Base-by-base conservation (phyloP, 148 eudicot genomes). In the Rhododendron kiyosumense region DNA sequence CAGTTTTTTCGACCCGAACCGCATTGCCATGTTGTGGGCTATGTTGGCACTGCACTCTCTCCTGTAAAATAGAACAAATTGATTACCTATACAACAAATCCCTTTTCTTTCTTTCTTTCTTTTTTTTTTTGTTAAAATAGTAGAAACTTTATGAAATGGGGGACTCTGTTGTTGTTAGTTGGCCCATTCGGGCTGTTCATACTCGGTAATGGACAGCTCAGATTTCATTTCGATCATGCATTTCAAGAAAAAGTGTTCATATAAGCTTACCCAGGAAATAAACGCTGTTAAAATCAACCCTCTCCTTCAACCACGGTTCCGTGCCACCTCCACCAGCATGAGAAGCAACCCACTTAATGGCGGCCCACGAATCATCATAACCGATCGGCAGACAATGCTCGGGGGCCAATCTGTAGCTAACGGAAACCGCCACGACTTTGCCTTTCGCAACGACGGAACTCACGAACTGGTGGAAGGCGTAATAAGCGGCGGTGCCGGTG, bases 321-420 rank as follows among this genome's bases (percentile, higher is more conserved):
- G 91, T 22, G 7, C 93, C 95, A 6, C 36, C 6, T 3, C 87
- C 89, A 3, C 38, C 5, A 24, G 75, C 54, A n/a, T 91, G 94
- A n/a, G 92, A 85, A 24, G 86, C 89, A 0, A 84, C 85, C 96
- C 94, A 94, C 51, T 91, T 75, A 17, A 92, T 28, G 0, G 88
- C 93, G 1, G 73, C 83, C 93, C 94, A 94, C 0, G 91, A 89
- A 81, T 94, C 96, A 0, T 93, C 91, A 67, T 81, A 93, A 1
- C 89, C 87, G 0, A 59, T 48, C 0, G 96, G 95, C 1, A 94
- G 81, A 3, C 86, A 92, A 79, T 91, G 63, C 38, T 94, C 96
- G 0, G 96, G 96, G 73, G 93, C 94, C 34, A 87, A 51, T 36
- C 96, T 86, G 52, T 92, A 94, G 2, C 92, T 88, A 20, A 93